Conservation (phyloP, 768 basidiomycete species). For the Sistotremastrum niveocremeum region DNA sequence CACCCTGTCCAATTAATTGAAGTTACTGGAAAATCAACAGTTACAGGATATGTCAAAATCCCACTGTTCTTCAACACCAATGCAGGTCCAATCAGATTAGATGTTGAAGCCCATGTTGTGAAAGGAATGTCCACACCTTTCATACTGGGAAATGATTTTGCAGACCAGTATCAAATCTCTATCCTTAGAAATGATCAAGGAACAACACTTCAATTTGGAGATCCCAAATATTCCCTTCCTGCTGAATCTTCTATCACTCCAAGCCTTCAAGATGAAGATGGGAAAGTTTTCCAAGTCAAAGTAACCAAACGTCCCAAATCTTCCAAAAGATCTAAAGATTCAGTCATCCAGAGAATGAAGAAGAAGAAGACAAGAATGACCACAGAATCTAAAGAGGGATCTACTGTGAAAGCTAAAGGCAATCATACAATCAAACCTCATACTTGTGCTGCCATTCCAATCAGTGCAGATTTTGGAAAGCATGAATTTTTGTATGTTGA, state of each 20-base stretch:
- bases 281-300: not conserved
- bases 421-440: no score
- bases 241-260: no score
- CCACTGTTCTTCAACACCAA: constrained; percentile 14
- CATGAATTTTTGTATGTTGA: constrained; percentile 3
- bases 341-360: no score
- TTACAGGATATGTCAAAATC: constrained; percentile 16
- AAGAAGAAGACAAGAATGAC: no score
- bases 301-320: constrained; percentile 1
- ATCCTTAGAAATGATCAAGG: constrained; percentile 9
- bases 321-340: not conserved
- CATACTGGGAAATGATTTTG: constrained; percentile 14
- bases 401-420: no score
- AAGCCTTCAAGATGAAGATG: not conserved
- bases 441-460: no score
- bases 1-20: constrained; percentile 19
- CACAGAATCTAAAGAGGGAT: no score
- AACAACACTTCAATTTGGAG: constrained; percentile 8
- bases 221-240: not conserved
- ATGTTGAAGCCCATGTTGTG: no score
- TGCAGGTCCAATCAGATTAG: constrained; percentile 13
- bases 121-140: constrained; percentile 13
- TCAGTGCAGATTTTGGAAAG: no score
- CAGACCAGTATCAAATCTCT: constrained; percentile 21
- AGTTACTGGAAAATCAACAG: constrained; percentile 17